phyloP scores from a whole-genome alignment of 345 rosid species.

The Alliaria petiolata region DNA sequence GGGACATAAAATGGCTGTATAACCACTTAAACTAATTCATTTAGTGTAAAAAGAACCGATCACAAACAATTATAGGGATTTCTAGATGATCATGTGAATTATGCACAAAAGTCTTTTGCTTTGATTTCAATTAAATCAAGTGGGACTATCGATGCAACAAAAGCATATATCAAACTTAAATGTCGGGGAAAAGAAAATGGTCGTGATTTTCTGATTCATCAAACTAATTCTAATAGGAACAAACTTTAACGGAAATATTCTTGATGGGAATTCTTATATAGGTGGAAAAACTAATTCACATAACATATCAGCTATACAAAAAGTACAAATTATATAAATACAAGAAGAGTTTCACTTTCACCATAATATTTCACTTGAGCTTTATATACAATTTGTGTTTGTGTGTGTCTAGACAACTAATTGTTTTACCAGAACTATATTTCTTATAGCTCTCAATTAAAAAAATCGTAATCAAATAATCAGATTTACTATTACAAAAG shows the following conservation, averaged over 20 bases:
- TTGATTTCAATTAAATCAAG: slow-evolving; percentile 14
- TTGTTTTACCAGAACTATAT: too few species aligned
- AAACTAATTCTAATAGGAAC: neutral
- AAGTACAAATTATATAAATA: neutral
- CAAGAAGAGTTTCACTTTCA: too few species aligned
- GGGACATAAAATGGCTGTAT: neutral
- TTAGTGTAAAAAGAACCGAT: neutral
- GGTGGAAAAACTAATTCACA: neutral
- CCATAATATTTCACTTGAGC: neutral
- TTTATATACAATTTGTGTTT: too few species aligned
- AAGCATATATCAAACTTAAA: slow-evolving; percentile 8
- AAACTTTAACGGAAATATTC: neutral
- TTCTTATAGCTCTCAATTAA: too few species aligned
- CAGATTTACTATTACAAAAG: too few species aligned
- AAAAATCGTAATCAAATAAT: too few species aligned
- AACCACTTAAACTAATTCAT: neutral
- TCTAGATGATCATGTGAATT: neutral
- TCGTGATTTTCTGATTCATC: slow-evolving; percentile 3
- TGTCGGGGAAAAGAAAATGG: slow-evolving; percentile 2
- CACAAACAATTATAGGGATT: neutral
- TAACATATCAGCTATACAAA: neutral
- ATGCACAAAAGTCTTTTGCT: neutral
- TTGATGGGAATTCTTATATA: neutral
- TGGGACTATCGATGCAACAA: slow-evolving; percentile 18
- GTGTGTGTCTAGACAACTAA: too few species aligned